phyloP scores from a whole-genome alignment of 2,329 filamentous ascomycete genomes.

The Lomentospora prolificans region DNA sequence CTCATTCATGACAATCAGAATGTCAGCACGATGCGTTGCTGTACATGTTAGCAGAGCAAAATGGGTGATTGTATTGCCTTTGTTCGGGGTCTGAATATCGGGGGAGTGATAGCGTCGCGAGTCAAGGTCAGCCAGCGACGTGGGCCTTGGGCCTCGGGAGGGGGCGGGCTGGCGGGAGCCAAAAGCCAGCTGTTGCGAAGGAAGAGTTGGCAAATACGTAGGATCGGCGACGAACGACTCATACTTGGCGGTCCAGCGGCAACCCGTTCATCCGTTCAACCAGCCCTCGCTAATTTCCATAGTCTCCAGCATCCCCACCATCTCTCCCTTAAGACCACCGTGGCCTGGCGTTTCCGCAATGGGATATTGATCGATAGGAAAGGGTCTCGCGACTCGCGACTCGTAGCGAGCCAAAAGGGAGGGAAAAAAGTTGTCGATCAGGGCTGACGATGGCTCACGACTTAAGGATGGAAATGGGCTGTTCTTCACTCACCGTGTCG shows the following conservation, averaged over 20 bases:
- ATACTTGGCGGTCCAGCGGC: neutral
- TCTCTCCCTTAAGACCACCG: neutral
- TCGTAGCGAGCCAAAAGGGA: neutral
- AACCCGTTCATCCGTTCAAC: neutral
- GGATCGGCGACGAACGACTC: neutral
- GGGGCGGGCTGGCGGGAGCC: too few species aligned
- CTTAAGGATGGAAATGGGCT: neutral
- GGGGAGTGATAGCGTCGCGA: too few species aligned
- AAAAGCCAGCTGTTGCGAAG: too few species aligned
- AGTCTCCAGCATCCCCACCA: neutral
- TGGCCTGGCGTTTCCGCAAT: neutral
- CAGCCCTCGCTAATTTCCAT: neutral
- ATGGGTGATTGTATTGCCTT: too few species aligned
- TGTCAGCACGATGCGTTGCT: neutral
- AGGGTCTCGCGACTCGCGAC: neutral
- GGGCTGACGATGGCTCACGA: neutral
- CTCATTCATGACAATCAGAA: neutral
- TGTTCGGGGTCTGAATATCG: too few species aligned
- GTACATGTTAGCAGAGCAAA: neutral
- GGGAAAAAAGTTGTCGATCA: neutral
- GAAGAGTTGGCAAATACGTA: too few species aligned
- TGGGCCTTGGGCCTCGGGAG: too few species aligned
- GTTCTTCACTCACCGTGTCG: neutral
- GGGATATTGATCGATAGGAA: neutral
- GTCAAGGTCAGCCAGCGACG: too few species aligned